Evolutionary conservation across 768 basidiomycete species (phyloP).

Genomic region (Boletus reticulatus): DNA sequence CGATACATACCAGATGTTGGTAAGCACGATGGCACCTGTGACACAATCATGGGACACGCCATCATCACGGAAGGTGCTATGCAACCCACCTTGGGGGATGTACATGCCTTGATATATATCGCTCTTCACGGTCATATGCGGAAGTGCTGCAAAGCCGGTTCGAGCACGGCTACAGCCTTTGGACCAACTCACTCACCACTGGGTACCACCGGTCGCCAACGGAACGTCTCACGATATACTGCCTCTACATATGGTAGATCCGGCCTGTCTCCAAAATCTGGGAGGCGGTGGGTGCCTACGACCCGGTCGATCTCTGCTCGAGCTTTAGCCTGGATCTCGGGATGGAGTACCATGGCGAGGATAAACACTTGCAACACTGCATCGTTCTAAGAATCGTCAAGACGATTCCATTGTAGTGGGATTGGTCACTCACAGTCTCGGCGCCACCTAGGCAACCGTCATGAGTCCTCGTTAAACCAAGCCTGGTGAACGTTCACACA

Average conservation of each 20-base stretch:
- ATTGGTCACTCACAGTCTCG: constrained; percentile 22
- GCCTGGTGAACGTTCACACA: not conserved
- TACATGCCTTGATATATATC: constrained; percentile 32
- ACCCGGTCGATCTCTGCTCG: constrained; percentile 31
- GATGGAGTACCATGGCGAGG: constrained; percentile 34
- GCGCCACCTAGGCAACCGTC: constrained; percentile 17
- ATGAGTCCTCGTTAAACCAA: not conserved
- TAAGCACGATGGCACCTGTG: constrained; percentile 20
- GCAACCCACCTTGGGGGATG: constrained; percentile 26
- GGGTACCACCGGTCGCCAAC: constrained; percentile 32
- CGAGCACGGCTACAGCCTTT: not conserved
- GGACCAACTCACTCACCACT: constrained; percentile 18
- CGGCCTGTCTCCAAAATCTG: constrained; percentile 25
- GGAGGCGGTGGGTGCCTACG: constrained; percentile 30
- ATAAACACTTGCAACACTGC: constrained; percentile 24
- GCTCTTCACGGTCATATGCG: constrained; percentile 20
- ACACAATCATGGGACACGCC: not conserved
- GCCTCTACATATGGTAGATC: constrained; percentile 33
- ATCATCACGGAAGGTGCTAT: not conserved
- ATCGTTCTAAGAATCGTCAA: constrained; percentile 12
- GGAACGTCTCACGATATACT: constrained; percentile 28
- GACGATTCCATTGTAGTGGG: too few species aligned
- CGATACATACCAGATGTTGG: constrained; percentile 24
- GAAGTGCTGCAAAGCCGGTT: constrained; percentile 14
- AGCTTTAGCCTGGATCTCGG: constrained; percentile 31